Percentiles rank a stretch among this genome's conserved stretches.
Evolutionary conservation across 2,329 filamentous ascomycete species (phyloP).

Genomic region (Beauveria sp.): DNA sequence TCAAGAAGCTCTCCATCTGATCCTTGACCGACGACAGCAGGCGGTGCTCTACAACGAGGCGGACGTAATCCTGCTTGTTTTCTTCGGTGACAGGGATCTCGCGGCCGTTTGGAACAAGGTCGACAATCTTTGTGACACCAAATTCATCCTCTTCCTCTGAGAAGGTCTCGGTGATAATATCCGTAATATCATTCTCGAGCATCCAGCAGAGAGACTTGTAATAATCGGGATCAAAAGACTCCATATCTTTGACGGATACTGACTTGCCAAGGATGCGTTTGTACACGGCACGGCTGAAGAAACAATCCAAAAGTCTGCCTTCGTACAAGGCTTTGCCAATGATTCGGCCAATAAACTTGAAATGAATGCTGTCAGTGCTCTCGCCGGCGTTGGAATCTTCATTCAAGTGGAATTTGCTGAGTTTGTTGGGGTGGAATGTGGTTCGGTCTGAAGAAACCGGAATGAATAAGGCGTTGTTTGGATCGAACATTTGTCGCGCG

Average conservation of each 20-base stretch:
- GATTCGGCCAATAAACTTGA: constrained; percentile 98
- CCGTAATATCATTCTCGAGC: constrained; percentile 95
- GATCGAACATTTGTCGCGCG: constrained; percentile 96
- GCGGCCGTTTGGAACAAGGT: constrained; percentile 79
- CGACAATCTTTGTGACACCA: constrained; percentile 78
- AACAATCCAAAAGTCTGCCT: constrained; percentile 89
- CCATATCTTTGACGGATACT: constrained; percentile 98
- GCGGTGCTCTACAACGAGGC: constrained; percentile 88
- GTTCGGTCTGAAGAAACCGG: constrained; percentile 95
- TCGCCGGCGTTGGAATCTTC: constrained; percentile 58
- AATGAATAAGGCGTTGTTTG: constrained; percentile 92
- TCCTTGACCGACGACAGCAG: constrained; percentile 87
- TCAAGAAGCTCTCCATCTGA: constrained; percentile 88
- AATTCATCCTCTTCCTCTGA: constrained; percentile 92
- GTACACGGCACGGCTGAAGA: constrained; percentile 98
- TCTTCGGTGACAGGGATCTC: constrained; percentile 94
- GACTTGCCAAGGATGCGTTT: constrained; percentile 93
- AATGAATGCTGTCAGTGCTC: constrained; percentile 91
- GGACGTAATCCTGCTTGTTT: constrained; percentile 97
- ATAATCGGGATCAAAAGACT: constrained; percentile 95
- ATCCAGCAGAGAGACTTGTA: constrained; percentile 99
- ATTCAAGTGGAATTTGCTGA: constrained; percentile 43
- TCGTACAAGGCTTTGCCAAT: constrained; percentile 98
- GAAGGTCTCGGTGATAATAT: constrained; percentile 95
- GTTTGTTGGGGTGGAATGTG: constrained; percentile 95